phyloP scores from a whole-genome alignment of 164 flowering plant genomes.

The Saururus chinensis region DNA sequence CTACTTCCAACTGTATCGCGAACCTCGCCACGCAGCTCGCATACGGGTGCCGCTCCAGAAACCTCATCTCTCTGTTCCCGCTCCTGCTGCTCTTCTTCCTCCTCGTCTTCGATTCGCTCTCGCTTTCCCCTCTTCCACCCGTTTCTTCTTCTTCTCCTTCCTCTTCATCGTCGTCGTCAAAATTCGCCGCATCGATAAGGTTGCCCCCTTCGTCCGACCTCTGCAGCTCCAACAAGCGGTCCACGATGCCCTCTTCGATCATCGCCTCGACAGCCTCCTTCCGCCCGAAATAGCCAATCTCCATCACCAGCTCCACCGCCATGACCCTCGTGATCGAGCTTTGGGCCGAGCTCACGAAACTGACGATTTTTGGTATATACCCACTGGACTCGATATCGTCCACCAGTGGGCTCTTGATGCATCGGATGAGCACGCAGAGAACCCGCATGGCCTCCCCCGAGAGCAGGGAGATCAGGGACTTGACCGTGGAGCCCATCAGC shows the following conservation, averaged over 20 bases:
- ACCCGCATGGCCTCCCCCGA: slow-evolving; percentile 37
- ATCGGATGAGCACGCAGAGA: slow-evolving; percentile 41
- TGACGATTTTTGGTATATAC: slow-evolving; percentile 42
- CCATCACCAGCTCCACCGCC: slow-evolving; percentile 61
- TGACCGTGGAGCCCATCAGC: slow-evolving; percentile 39
- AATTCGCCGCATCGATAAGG: slow-evolving; percentile 37
- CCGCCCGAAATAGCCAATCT: slow-evolving; percentile 79
- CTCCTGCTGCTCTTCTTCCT: slow-evolving; percentile 14
- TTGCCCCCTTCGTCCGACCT: slow-evolving; percentile 54
- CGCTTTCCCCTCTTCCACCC: too few relatives aligned
- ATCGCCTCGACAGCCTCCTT: slow-evolving; percentile 80
- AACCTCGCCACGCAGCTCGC: slow-evolving; percentile 82
- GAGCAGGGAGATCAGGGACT: slow-evolving; percentile 37
- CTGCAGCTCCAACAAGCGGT: slow-evolving; percentile 66
- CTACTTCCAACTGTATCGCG: slow-evolving; percentile 79
- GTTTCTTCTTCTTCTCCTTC: slow-evolving; percentile 1
- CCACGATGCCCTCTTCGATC: slow-evolving; percentile 52
- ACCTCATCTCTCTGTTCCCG: slow-evolving; percentile 25
- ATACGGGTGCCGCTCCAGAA: slow-evolving; percentile 48
- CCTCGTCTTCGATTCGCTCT: slow-evolving; percentile 6
- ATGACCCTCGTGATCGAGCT: slow-evolving; percentile 11
- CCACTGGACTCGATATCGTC: slow-evolving; percentile 57
- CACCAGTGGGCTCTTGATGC: slow-evolving; percentile 71
- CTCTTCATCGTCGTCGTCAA: slow-evolving; percentile 13
- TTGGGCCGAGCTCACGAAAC: slow-evolving; percentile 26